A percentile compares a stretch with the other conserved stretches of the same genome.
These are phyloP conservation scores for Starmerella bombi DNA, from an alignment of 805 yeast species.

Conservation along the genomic window DNA sequence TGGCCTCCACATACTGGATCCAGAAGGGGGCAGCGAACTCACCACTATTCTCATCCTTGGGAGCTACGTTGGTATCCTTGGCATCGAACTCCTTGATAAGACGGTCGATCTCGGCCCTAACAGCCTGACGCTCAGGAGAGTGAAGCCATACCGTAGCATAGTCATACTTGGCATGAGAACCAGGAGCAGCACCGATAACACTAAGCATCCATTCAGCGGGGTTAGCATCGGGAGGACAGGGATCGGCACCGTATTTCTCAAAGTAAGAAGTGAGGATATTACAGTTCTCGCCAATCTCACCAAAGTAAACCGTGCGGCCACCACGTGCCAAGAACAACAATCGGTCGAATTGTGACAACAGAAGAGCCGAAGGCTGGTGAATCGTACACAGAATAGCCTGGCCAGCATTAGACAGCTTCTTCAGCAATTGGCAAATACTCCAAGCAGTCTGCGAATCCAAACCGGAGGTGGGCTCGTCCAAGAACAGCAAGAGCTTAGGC, in stretches of 20 bases:
- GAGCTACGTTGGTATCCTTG: constrained; percentile 19
- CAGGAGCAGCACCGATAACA: constrained; percentile 71
- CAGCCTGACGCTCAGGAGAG: constrained; percentile 32
- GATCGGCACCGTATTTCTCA: constrained; percentile 58
- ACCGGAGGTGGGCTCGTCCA: constrained; percentile 68
- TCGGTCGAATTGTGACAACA: constrained; percentile 56
- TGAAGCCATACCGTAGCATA: constrained; percentile 52
- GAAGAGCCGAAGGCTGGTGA: constrained; percentile 64
- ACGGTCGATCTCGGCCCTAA: constrained; percentile 28
- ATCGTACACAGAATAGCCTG: constrained; percentile 66
- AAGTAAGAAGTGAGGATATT: constrained; percentile 47
- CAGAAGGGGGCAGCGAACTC: constrained; percentile 38
- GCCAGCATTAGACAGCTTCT: constrained; percentile 56
- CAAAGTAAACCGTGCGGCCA: constrained; percentile 70
- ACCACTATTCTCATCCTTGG: constrained; percentile 15
- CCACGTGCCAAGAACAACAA: constrained; percentile 56
- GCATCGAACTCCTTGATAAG: constrained; percentile 26
- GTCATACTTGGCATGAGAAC: constrained; percentile 44
- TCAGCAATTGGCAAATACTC: constrained; percentile 55
- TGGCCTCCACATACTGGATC: constrained; percentile 34
- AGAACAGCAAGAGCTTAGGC: constrained; percentile 45
- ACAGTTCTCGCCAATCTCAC: constrained; percentile 61
- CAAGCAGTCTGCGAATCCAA: constrained; percentile 51
- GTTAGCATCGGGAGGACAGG: constrained; percentile 47
- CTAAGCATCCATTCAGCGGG: constrained; percentile 69